Evolutionary conservation across 805 yeast genomes (phyloP), one percentile per base, ranked within the genome.

Genomic region (Candida andamanensis): DNA sequence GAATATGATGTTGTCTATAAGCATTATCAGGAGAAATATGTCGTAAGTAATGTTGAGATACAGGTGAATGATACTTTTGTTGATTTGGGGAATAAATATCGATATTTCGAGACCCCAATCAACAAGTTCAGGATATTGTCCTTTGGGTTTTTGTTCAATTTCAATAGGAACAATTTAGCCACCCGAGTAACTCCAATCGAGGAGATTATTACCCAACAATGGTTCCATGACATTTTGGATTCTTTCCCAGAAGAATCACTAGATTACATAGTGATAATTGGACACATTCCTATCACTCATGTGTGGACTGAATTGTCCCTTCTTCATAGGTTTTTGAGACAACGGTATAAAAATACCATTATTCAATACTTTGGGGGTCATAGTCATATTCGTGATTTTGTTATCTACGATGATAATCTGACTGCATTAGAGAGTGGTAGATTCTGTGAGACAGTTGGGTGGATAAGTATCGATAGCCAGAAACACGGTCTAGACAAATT

Each of bases 351-450:
- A 5, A 52, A 67, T 18, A 67, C 71, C 0, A 63, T 77, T 0
- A 82, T 90, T 32, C 95, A 86, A 52, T 85, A 82, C 46, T 80
- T 90, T 56, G 97, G 97, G 1, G 97, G 97, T 1, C 97, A 90
- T 57, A 78, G 94, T 17, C 97, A 90, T 52, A 77, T 90, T 11
- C 67, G 97, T 40, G 97, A 90, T 55, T 90, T 81, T 54, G 70
- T 75, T 6, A 61, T 74, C 3, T 64, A 78, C 30, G 97, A 90
- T 49, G 58, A 64, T 2, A 61, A 59, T 29, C 72, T 89, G 15
- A 76, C 84, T 0, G 96, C 80, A 0, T 56, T 90, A n/a, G 95
- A 90, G 59, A 84, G 95, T 51, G 97, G 97, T 0, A 66, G 96
- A 30, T 90, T 84, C 52, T 76, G 95, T 49, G 97, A 90, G 52